Conservation (phyloP, 1,139 yeast genomes). For the Lodderomyces orthopsilosis region DNA sequence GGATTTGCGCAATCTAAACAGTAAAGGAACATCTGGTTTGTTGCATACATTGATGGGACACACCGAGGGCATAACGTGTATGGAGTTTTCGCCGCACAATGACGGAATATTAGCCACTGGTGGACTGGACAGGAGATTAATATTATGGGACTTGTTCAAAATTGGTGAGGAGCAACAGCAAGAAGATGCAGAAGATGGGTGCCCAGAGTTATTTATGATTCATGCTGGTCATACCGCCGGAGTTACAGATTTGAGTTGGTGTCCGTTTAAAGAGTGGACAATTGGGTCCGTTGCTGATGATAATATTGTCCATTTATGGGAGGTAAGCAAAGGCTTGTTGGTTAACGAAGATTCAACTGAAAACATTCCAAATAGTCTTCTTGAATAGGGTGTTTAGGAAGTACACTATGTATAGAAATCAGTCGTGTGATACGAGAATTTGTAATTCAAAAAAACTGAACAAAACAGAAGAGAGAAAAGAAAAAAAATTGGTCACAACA, state of each 20-base stretch:
- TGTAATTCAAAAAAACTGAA: not conserved
- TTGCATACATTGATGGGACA: constrained; percentile 80
- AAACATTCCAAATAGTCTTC: constrained; percentile 1
- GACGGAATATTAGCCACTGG: constrained; percentile 76
- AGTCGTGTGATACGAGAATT: constrained; percentile 3
- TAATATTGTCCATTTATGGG: constrained; percentile 77
- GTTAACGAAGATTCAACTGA: constrained; percentile 24
- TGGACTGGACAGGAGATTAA: constrained; percentile 66
- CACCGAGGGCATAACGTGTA: constrained; percentile 61
- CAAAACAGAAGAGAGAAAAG: not conserved
- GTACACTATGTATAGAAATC: not conserved
- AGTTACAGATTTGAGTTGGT: constrained; percentile 70
- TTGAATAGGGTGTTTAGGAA: not conserved
- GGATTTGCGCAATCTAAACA: constrained; percentile 51
- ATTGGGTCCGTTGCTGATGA: constrained; percentile 74
- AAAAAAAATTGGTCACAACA: not conserved
- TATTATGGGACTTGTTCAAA: constrained; percentile 69
- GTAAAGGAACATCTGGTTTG: constrained; percentile 24
- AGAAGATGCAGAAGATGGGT: constrained; percentile 78
- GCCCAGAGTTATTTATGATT: constrained; percentile 79
- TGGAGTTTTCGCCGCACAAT: constrained; percentile 69
- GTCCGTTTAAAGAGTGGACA: constrained; percentile 70
- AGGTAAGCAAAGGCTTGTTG: constrained; percentile 53
- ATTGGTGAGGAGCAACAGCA: constrained; percentile 79
- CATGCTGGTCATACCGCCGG: constrained; percentile 85